A percentile compares a stretch with the other conserved stretches of the same genome.
Evolutionary conservation across 2,329 filamentous ascomycete species (phyloP).

Genomic region (Pseudopyrenochaeta lycopersici): DNA sequence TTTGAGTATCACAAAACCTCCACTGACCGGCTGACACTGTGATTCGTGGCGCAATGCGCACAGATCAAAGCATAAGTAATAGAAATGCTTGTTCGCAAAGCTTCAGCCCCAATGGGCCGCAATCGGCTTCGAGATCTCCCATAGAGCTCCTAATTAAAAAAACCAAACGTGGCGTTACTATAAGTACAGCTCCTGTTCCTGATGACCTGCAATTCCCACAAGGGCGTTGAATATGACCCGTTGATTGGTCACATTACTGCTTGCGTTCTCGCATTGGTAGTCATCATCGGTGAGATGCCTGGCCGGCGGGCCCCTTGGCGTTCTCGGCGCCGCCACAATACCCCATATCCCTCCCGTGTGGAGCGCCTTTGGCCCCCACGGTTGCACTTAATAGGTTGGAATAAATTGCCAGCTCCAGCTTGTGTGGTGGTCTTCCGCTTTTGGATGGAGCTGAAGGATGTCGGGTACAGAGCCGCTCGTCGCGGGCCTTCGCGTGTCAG

Average conservation of each 20-base stretch:
- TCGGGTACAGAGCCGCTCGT: neutral
- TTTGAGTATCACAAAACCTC: neutral
- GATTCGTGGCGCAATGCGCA: neutral
- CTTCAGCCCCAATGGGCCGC: neutral
- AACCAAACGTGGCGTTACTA: neutral
- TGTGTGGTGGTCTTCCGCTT: neutral
- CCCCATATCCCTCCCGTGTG: constrained; percentile 1
- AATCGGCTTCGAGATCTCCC: neutral
- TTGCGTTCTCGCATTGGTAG: constrained; percentile 11
- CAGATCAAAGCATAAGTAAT: too few relatives aligned
- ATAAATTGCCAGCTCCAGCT: constrained; percentile 7
- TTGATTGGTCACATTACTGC: neutral
- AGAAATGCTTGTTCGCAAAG: too few relatives aligned
- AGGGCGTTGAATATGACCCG: neutral
- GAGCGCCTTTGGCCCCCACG: constrained; percentile 8
- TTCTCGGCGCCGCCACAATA: constrained; percentile 33
- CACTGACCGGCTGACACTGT: neutral
- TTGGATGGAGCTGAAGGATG: constrained; percentile 10
- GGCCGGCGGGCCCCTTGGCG: constrained; percentile 21
- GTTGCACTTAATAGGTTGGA: constrained; percentile 8
- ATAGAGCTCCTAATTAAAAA: neutral
- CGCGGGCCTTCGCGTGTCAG: constrained; percentile 5
- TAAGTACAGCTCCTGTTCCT: neutral
- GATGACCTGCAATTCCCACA: neutral
- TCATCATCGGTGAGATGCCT: constrained; percentile 5